phyloP scores from a whole-genome alignment of 805 yeast species.

The Nakazawaea wyomingensis region DNA sequence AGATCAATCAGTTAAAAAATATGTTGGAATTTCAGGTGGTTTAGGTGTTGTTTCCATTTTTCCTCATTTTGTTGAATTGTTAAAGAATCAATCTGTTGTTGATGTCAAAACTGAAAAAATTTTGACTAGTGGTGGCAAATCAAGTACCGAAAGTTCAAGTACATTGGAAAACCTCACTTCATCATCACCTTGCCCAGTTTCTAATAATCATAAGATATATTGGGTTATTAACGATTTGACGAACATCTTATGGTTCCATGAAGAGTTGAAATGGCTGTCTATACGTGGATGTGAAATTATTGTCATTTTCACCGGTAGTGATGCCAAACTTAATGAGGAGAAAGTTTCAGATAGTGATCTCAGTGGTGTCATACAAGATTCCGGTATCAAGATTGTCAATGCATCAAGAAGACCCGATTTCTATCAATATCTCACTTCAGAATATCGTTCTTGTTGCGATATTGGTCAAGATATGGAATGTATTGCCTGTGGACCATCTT shows the following conservation, averaged over 20 bases:
- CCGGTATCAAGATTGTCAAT: not conserved
- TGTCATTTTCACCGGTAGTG: conserved; percentile 11
- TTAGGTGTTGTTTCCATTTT: conserved; percentile 19
- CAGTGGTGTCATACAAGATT: not conserved
- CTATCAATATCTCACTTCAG: not conserved
- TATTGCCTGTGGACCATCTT: conserved; percentile 12
- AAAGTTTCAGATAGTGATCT: not conserved
- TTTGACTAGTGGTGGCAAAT: not conserved
- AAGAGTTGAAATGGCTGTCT: conserved; percentile 13
- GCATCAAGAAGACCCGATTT: conserved; percentile 2
- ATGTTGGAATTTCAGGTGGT: conserved; percentile 21
- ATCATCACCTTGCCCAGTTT: not conserved
- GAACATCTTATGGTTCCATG: conserved; percentile 13
- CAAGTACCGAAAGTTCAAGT: not conserved
- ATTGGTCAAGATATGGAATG: conserved; percentile 1
- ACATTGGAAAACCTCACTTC: not conserved
- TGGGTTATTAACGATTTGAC: conserved; percentile 19
- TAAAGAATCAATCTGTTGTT: conserved; percentile 6
- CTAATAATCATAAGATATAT: conserved; percentile 11
- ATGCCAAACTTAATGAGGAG: not conserved
- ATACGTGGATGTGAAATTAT: conserved; percentile 11
- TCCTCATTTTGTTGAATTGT: conserved; percentile 13
- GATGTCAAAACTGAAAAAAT: conserved; percentile 1
- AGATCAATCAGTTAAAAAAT: conserved; percentile 6
- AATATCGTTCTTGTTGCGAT: not conserved